Conservation (phyloP, 1,284 basidiomycete genomes). For the Paramarasmius palmivorus region DNA sequence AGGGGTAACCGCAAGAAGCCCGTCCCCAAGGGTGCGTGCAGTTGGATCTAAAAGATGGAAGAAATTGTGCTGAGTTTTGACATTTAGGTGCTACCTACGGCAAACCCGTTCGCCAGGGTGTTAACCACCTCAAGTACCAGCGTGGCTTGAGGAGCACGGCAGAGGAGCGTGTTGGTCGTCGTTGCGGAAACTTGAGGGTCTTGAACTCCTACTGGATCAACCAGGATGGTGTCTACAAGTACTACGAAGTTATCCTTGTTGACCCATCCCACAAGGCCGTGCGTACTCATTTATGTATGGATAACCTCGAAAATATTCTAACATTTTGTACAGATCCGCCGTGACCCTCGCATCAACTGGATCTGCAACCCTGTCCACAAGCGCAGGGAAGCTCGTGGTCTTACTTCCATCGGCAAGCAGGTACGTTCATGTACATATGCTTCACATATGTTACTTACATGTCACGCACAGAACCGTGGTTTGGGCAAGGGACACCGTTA, state of each 20-base stretch:
- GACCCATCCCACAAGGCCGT: conserved; percentile 94
- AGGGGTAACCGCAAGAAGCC: conserved; percentile 99
- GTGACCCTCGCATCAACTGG: conserved; percentile 98
- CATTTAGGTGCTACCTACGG: conserved; percentile 91
- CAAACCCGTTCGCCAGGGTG: conserved; percentile 99
- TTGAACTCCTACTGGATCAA: conserved; percentile 99
- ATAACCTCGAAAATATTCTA: conserved; percentile 8
- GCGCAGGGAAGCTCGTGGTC: conserved; percentile 95
- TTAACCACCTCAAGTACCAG: conserved; percentile 99
- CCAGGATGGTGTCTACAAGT: conserved; percentile 99
- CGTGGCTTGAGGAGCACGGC: conserved; percentile 91
- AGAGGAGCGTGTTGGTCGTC: conserved; percentile 96
- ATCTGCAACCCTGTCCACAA: conserved; percentile 99
- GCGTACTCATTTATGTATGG: conserved; percentile 33
- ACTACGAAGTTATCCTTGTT: conserved; percentile 98
- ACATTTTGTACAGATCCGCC: conserved; percentile 66
- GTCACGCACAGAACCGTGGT: conserved; percentile 72
- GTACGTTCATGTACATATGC: conserved; percentile 37
- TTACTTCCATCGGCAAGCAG: conserved; percentile 96
- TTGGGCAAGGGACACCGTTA: conserved; percentile 94
- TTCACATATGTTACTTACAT: conserved; percentile 11
- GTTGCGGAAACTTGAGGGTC: conserved; percentile 96
- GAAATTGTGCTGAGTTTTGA: background rate
- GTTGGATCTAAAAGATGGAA: background rate
- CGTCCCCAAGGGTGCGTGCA: conserved; percentile 85